phyloP scores from a whole-genome alignment of 2,329 filamentous ascomycete species.

The Colletotrichum falcatum region DNA sequence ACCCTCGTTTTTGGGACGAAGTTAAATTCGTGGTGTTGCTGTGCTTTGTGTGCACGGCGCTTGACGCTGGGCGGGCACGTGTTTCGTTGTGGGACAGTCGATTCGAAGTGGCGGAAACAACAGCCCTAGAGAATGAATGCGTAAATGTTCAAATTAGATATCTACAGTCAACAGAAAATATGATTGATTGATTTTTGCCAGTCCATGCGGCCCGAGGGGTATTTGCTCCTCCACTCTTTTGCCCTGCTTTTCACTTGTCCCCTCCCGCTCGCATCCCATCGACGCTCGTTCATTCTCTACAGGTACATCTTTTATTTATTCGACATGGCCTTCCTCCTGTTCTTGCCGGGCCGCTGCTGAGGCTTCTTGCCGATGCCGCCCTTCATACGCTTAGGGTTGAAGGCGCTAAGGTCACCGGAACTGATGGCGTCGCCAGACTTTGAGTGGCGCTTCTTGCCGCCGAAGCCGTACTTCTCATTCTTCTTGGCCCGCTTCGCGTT shows the following conservation, averaged over 20 bases:
- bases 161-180: conserved; percentile 9
- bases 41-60: not conserved
- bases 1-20: not conserved
- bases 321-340: conserved; percentile 59
- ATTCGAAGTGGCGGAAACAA: not conserved
- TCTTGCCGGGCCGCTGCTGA: conserved; percentile 62
- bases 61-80: not conserved
- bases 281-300: not conserved
- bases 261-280: not conserved
- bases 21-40: not conserved
- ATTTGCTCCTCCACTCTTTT: conserved; percentile 19
- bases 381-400: conserved; percentile 91
- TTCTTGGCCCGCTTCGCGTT: conserved; percentile 90
- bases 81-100: not conserved
- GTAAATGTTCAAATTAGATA: conserved; percentile 6
- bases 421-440: conserved; percentile 93
- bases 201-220: conserved; percentile 21
- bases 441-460: conserved; percentile 90
- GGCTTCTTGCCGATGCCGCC: conserved; percentile 55
- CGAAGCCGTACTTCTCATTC: conserved; percentile 93
- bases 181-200: not conserved
- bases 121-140: not conserved
- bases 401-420: conserved; percentile 82
- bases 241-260: not conserved
- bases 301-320: conserved; percentile 39